These are phyloP conservation scores for Magnusiomyces tetraspermus DNA, from an alignment of 1,139 yeast species.

Conservation along the genomic window DNA sequence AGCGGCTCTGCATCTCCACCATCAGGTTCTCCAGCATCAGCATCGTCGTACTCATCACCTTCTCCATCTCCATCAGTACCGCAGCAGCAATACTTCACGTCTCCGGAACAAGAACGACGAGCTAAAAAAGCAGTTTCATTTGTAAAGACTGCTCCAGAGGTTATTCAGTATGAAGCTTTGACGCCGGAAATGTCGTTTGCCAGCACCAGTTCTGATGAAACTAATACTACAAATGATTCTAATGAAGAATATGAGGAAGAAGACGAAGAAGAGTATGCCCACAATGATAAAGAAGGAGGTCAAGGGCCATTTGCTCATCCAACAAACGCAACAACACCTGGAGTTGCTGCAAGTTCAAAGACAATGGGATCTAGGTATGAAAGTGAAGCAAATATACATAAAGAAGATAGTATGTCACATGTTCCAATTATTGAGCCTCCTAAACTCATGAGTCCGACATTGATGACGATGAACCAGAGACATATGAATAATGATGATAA, in stretches of 20 bases:
- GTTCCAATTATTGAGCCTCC: conserved; percentile 17
- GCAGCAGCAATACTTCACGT: too few species aligned
- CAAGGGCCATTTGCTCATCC: too few species aligned
- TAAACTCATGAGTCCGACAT: conserved; percentile 11
- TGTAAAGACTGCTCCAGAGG: conserved; percentile 30
- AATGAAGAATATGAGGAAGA: conserved; percentile 18
- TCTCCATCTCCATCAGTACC: too few species aligned
- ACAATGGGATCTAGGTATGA: conserved; percentile 25
- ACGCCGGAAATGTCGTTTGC: conserved; percentile 35
- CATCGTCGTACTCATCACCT: too few species aligned
- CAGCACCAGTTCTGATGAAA: conserved; percentile 14
- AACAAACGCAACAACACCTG: too few species aligned
- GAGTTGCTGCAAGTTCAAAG: conserved; percentile 14
- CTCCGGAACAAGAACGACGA: conserved; percentile 8
- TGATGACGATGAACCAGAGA: not conserved
- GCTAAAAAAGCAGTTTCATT: conserved; percentile 30
- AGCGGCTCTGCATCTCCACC: conserved; percentile 17
- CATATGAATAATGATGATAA: too few species aligned
- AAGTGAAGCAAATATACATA: conserved; percentile 15
- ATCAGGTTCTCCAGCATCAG: too few species aligned
- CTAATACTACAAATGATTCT: conserved; percentile 15
- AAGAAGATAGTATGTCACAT: conserved; percentile 21
- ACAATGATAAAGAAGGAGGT: not conserved
- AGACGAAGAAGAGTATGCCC: too few species aligned
- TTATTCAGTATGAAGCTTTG: conserved; percentile 36